phyloP scores from a whole-genome alignment of 1,139 yeast genomes.

The Candida tropicalis region DNA sequence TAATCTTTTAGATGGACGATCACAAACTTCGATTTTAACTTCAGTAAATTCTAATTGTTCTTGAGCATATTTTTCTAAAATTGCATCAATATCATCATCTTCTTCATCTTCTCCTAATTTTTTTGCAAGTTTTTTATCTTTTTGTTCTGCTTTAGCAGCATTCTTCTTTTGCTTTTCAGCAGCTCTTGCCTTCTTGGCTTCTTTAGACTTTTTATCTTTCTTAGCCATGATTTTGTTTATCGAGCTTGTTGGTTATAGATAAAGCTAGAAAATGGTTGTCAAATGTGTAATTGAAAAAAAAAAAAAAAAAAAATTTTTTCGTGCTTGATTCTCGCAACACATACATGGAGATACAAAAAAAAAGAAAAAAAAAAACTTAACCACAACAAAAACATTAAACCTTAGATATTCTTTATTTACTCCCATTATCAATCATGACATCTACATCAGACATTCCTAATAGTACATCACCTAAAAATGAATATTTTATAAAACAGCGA shows the following conservation, averaged over 20 bases:
- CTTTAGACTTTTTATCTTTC: constrained; percentile 83
- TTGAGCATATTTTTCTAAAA: constrained; percentile 73
- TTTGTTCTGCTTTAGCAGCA: constrained; percentile 68
- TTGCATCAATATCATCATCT: constrained; percentile 84
- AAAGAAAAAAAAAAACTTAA: constrained; percentile 8
- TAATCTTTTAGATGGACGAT: constrained; percentile 66
- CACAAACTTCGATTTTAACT: constrained; percentile 58
- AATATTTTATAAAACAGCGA: constrained; percentile 44
- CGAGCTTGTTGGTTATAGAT: constrained; percentile 1
- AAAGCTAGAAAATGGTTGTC: constrained; percentile 2
- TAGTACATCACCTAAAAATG: constrained; percentile 7
- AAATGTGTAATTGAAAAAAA: neutral
- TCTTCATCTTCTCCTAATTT: constrained; percentile 81
- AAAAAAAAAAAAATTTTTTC: constrained; percentile 9
- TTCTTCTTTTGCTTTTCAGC: constrained; percentile 85
- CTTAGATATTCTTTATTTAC: neutral
- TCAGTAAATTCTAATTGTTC: constrained; percentile 82
- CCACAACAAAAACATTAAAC: constrained; percentile 6
- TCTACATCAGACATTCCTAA: neutral
- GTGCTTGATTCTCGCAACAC: neutral
- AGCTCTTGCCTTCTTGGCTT: constrained; percentile 85
- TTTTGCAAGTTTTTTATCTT: constrained; percentile 73
- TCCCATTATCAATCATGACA: constrained; percentile 7
- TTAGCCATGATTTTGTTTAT: constrained; percentile 62
- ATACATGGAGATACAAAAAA: neutral